Evolutionary conservation across 2,329 filamentous ascomycete genomes (phyloP), one percentile per base, ranked within the genome.

Genomic region (Thielaviopsis populi): DNA sequence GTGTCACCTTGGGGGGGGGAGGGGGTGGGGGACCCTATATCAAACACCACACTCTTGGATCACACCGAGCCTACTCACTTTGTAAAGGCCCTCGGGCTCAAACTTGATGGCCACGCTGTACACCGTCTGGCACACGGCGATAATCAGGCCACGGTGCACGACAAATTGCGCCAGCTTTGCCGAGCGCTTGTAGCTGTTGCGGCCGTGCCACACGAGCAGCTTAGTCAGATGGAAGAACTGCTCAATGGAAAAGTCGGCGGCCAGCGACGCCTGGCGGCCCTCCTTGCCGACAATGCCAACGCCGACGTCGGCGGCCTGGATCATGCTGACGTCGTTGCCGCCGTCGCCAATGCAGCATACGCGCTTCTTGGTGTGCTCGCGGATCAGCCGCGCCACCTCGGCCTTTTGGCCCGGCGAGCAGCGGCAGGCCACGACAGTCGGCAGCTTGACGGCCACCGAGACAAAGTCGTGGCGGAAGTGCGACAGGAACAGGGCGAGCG

Each of bases 241-340:
- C 66, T 91, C 89, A 69, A 99, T 95, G 66, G 88, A 94, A 74
- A 99, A 99, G 73, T 99, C 94, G 11, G 94, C 95, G 0, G 95
- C 95, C 58, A 99, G 80, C 71, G 88, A 94, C 42, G 94, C 94
- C 77, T 99, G 94, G 24, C 89, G 85, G 41, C 94, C 94, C 77
- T 99, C 94, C 77, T 99, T 99, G 66, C 94, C 94, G 0, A 97
- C 94, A 67, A 99, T 99, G 67, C 94, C 94, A 30, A 99, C 92
- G 66, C 95, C 95, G 0, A 99, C 91, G 71, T 99, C 94, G 0
- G 95, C 94, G 7, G 94, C 92, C 77, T 97, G 94, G 69, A 99
- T 99, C 94, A 99, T 99, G 69, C 87, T 92, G 4, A 99, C 94
- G 73, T 99, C 95, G 75, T 99, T 99, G 69, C 95, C 94, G 68